These are phyloP conservation scores for Luffa aegyptiaca DNA, from an alignment of 306 rosid species.

Conservation along the genomic window DNA sequence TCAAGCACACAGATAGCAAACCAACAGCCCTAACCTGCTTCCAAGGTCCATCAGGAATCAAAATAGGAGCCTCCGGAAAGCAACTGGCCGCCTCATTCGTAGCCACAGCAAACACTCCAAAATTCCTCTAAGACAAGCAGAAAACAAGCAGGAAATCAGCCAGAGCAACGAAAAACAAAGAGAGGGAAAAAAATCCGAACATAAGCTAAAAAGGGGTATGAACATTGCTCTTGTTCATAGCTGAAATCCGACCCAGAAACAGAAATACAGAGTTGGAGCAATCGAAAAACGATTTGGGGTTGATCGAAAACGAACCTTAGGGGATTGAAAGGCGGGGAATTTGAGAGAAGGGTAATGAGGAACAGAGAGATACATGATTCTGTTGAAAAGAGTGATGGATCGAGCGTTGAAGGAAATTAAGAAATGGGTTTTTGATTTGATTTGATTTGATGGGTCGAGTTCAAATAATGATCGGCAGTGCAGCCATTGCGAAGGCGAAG, in stretches of 20 bases:
- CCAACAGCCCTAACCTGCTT: constrained; percentile 39
- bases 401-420: background rate
- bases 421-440: background rate
- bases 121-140: constrained; percentile 13
- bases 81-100: constrained; percentile 21
- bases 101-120: constrained; percentile 27
- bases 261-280: background rate
- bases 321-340: constrained; percentile 13
- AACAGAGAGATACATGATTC: constrained; percentile 26
- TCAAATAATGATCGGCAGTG: background rate
- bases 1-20: background rate
- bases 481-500: background rate
- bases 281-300: background rate
- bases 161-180: background rate
- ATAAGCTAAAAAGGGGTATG: background rate
- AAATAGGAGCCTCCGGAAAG: constrained; percentile 77
- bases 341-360: constrained; percentile 26
- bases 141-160: constrained; percentile 13
- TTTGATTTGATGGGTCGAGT: background rate
- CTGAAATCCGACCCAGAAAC: background rate
- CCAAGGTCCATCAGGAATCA: constrained; percentile 90
- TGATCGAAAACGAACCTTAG: constrained; percentile 17
- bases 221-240: background rate
- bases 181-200: background rate
- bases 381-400: background rate